Evolutionary conservation across 179 eudicot genomes (phyloP), one percentile per base, ranked within the genome.

Genomic region (Silene noctiflora): DNA sequence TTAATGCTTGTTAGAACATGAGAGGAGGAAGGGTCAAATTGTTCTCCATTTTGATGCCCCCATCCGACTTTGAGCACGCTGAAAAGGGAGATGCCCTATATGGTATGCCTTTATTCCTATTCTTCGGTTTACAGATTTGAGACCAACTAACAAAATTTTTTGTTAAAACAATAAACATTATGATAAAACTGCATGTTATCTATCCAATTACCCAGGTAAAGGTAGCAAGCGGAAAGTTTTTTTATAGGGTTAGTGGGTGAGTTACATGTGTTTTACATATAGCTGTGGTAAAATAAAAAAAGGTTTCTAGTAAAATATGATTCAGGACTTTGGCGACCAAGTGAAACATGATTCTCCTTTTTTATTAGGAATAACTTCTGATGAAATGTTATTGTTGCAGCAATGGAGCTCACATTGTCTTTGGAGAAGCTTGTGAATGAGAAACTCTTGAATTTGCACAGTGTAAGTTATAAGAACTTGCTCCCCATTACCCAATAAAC

Each of bases 1-100:
- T 51, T 67, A 10, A 55, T 55, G 76, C 3, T 44, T 64, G 75
- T 68, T 84, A 95, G 98, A 95, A 95, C 90, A 95, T 78, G 82
- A 83, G 99, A 29, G 99, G 99, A 65, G 99, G 98, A 22, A 90
- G 83, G 83, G 99, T 96, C 85, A 93, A 91, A 86, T 77, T 96
- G 84, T 93, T 85, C 73, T 86, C 96, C 11, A 89, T 96, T n/a
- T n/a, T 96, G 83, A 86, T 87, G 97, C 97, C 99, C 4, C 84
- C 81, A 14, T 87, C 99, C 67, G 99, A 96, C 75, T 93, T 91
- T 76, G 98, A 91, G 71, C 90, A 93, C 86, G 84, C 77, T 53
- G 98, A 96, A 79, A 93, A 96, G 71, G 99, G 99, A 73, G 99
- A 93, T 88, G 98, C 98, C 44, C 72, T 96, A 66, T 83, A 89